A percentile compares a stretch with the other conserved stretches of the same genome.
phyloP scores from a whole-genome alignment of 2,329 filamentous ascomycete genomes.

The Fusarium floridanum region DNA sequence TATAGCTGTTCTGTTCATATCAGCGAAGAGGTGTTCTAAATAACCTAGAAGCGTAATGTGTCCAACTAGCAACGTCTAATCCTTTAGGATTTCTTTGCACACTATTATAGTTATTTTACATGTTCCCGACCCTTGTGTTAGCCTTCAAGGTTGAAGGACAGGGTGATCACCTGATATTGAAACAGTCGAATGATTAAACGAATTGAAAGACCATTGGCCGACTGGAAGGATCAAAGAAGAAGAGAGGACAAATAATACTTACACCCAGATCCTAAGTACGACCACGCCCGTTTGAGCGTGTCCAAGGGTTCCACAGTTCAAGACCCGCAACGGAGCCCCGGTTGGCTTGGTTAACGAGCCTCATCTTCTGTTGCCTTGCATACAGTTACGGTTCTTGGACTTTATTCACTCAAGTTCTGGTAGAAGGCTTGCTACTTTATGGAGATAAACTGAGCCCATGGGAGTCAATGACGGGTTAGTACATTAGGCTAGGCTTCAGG shows the following conservation, averaged over 20 bases:
- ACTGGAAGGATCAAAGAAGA: neutral
- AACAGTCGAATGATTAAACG: neutral
- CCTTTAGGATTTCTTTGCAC: neutral
- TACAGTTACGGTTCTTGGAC: neutral
- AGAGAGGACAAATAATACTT: neutral
- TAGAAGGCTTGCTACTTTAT: neutral
- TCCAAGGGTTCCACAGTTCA: neutral
- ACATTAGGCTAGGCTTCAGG: neutral
- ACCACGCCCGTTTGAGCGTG: neutral
- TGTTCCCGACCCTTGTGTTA: neutral
- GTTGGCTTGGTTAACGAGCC: neutral
- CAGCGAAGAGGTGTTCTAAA: neutral
- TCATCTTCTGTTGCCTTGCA: neutral
- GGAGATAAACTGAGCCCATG: neutral
- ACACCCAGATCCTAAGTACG: neutral
- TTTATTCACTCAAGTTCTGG: neutral
- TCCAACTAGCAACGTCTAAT: neutral
- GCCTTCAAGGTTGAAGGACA: neutral
- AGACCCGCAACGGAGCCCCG: neutral
- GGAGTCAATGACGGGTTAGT: neutral
- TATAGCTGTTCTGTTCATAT: neutral
- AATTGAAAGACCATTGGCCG: neutral
- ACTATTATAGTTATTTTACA: neutral
- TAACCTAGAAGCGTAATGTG: no score
- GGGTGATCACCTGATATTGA: neutral